A percentile compares a stretch with the other conserved stretches of the same genome.
These are phyloP conservation scores for Auricularia sp. DNA, from an alignment of 768 basidiomycete species.

Conservation along the genomic window DNA sequence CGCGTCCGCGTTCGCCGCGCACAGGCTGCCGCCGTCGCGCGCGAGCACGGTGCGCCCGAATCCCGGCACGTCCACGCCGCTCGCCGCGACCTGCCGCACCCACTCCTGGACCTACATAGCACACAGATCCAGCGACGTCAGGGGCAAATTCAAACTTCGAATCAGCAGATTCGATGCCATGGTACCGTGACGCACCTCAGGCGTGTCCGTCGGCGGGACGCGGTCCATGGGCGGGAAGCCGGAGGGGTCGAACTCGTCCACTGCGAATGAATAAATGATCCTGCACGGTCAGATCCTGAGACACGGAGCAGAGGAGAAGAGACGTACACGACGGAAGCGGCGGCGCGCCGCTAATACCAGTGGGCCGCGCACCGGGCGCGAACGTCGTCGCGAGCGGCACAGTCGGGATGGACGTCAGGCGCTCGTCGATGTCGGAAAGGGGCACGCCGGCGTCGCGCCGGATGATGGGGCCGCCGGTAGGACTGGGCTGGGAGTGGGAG, in stretches of 20 bases:
- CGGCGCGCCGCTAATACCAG: not conserved
- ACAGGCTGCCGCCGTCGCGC: constrained; percentile 29
- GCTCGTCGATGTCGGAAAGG: not conserved
- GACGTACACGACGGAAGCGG: not conserved
- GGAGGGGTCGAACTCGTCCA: not conserved
- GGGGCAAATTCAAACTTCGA: too few species aligned
- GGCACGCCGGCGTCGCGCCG: not conserved
- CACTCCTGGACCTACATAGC: not conserved
- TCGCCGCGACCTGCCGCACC: constrained; percentile 21
- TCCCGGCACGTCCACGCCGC: constrained; percentile 51
- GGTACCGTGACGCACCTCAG: constrained; percentile 28
- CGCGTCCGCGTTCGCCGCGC: constrained; percentile 43
- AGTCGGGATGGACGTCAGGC: not conserved
- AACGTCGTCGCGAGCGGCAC: not conserved
- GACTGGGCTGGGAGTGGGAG: not conserved
- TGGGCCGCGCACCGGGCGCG: not conserved
- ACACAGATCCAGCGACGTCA: too few species aligned
- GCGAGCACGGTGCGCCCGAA: constrained; percentile 28
- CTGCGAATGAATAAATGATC: not conserved
- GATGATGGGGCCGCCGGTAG: not conserved
- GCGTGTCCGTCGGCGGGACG: constrained; percentile 48
- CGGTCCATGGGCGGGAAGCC: constrained; percentile 59
- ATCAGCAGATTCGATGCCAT: too few species aligned
- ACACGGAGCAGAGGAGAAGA: not conserved
- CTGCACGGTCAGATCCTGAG: not conserved